These are phyloP conservation scores for Paratinospora sagittata DNA, from an alignment of 164 flowering plant species.

Conservation along the genomic window DNA sequence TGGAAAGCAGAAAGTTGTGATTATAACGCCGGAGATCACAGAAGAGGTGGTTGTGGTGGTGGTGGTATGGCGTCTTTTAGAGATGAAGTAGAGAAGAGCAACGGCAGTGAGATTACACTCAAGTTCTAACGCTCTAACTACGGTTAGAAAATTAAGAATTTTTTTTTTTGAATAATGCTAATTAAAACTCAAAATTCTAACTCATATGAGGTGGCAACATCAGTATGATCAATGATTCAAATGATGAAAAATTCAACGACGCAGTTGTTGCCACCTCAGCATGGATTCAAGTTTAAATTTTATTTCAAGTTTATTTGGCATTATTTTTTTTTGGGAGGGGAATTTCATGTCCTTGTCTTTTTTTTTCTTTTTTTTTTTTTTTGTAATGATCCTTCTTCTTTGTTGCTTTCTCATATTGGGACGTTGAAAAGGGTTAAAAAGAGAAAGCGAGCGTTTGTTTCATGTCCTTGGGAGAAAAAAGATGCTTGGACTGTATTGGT, in stretches of 20 bases:
- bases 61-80: constrained; percentile 36
- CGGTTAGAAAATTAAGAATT: no score
- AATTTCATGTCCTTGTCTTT: no score
- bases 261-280: no score
- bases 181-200: no score
- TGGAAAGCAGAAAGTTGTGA: constrained; percentile 64
- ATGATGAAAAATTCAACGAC: no score
- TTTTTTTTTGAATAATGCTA: no score
- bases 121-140: constrained; percentile 48
- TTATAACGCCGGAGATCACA: constrained; percentile 29
- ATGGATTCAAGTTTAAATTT: no score
- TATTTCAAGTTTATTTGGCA: no score
- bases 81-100: constrained; percentile 74
- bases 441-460: constrained; percentile 31
- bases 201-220: no score
- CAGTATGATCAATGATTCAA: no score
- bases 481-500: constrained; percentile 21
- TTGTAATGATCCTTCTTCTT: neutral
- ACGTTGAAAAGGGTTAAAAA: constrained; percentile 19
- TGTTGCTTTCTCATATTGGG: constrained; percentile 3
- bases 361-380: neutral
- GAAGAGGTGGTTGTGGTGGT: constrained; percentile 30
- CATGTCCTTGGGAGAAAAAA: constrained; percentile 12
- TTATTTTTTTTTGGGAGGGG: no score
- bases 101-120: constrained; percentile 81